Base-by-base conservation (phyloP, 2,329 filamentous ascomycete genomes). In the Gliomastix tumulicola region DNA sequence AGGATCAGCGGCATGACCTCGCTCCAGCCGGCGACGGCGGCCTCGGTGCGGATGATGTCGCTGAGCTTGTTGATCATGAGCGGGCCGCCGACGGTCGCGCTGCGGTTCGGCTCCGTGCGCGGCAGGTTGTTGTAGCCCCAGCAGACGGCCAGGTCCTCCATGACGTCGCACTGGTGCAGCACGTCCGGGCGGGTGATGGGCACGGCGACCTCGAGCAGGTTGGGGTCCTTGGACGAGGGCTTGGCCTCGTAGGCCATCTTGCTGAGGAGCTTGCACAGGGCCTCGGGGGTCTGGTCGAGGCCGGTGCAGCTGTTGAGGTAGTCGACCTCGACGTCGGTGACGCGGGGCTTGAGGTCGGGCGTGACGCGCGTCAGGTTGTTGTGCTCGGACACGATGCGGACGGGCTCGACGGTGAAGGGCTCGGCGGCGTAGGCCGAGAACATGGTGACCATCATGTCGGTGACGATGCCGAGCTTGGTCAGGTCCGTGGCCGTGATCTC, bases 71-170 rank as follows among this genome's bases (percentile, higher is more conserved):
- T 98, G 63, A 98, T 83, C 41, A 80, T 77, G 9, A 97, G 73
- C 9, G 89, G 88, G 39, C 88, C 84, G 32, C 87, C 94, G 42
- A 96, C 79, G 6, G 88, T 92, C 38, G 83, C 84, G 18, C 85
- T 84, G 55, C 88, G 89, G 60, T 82, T 88, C 8, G 89, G 88
- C 53, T 90, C 88, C 34, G 83, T 80, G 36, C 88, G 82, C 2
- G 90, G 89, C 15, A 98, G 81, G 44, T 85, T 88, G 72, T 98
- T 98, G 76, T 95, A 98, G 46, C 94, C 92, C 60, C 97, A 96
- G 36, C 88, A 88, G 46, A 98, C 92, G 28, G 88, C 92, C 16
- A 94, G 82, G 56, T 98, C 94, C 66, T 98, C 92, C 90, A 98
- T 98, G 48, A 98, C 86, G 57, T 98, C 92, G 51, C 88, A 94